Conservation (phyloP, 495 filamentous ascomycete genomes). For the Sabuloglossum arenarium region DNA sequence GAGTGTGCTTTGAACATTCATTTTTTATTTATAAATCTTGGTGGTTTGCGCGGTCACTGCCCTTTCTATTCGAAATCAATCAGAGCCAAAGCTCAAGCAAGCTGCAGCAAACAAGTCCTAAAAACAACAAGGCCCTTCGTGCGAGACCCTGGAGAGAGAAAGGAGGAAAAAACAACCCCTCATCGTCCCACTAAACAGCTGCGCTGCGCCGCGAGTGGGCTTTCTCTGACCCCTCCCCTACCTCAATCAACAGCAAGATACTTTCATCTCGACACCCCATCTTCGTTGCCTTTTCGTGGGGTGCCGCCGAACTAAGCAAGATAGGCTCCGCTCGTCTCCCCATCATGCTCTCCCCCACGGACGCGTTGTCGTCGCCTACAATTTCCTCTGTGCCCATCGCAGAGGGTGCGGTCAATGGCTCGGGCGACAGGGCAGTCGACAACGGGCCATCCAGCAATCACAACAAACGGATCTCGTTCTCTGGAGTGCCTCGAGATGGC, state of each 20-base stretch:
- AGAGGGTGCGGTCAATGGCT: background rate
- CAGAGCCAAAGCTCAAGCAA: too few species aligned
- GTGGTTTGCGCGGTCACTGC: too few species aligned
- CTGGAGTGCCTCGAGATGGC: background rate
- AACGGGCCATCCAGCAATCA: background rate
- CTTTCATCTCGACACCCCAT: background rate
- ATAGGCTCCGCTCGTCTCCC: background rate
- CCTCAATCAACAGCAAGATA: background rate
- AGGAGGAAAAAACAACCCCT: background rate
- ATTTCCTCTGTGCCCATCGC: background rate
- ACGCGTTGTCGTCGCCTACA: background rate
- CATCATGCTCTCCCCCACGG: background rate
- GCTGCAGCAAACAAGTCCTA: too few species aligned
- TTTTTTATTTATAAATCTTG: too few species aligned
- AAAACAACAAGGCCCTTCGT: too few species aligned
- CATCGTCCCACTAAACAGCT: too few species aligned
- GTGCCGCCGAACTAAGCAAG: background rate
- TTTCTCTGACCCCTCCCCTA: background rate
- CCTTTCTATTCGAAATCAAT: too few species aligned
- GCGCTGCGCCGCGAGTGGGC: background rate
- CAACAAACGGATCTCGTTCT: background rate
- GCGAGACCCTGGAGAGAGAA: too few species aligned
- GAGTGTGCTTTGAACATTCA: too few species aligned
- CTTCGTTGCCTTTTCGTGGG: background rate
- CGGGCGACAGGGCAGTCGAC: background rate